These are phyloP conservation scores for Zygotorulaspora sp. DNA, from an alignment of 805 yeast genomes.

Conservation along the genomic window DNA sequence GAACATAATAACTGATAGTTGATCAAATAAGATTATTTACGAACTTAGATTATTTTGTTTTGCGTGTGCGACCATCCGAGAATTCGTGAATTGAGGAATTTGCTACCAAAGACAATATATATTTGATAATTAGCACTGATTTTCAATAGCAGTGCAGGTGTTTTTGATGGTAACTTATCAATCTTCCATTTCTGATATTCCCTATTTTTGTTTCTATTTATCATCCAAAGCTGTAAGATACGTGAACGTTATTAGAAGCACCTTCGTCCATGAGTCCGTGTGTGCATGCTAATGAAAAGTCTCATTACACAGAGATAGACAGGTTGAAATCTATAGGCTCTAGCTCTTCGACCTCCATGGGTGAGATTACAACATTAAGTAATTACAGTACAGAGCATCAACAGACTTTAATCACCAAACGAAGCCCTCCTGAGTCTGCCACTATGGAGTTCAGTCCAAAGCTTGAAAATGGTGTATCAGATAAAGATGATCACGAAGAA, in stretches of 20 bases:
- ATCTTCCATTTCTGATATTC: too few relatives aligned
- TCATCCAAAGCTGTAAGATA: background rate
- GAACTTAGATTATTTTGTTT: too few relatives aligned
- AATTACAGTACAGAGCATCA: slow-evolving; percentile 11
- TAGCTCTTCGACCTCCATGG: slow-evolving; percentile 11
- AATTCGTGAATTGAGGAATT: background rate
- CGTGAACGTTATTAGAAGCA: background rate
- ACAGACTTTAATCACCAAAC: slow-evolving; percentile 4
- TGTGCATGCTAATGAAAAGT: slow-evolving; percentile 4
- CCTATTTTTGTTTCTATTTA: too few relatives aligned
- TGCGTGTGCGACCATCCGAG: background rate
- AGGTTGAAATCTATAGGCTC: slow-evolving; percentile 13
- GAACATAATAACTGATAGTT: too few relatives aligned
- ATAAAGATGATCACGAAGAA: background rate
- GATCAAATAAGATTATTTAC: too few relatives aligned
- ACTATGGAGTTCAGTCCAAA: background rate
- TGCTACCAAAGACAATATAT: background rate
- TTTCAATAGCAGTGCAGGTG: too few relatives aligned
- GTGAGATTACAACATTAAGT: slow-evolving; percentile 14
- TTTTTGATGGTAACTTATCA: too few relatives aligned
- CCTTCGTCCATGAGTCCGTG: slow-evolving; percentile 4
- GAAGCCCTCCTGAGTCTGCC: slow-evolving; percentile 1
- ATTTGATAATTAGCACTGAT: too few relatives aligned
- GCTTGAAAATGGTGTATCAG: background rate
- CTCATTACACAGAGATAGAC: slow-evolving; percentile 8